Evolutionary conservation across 129 eudicot species (phyloP).

Genomic region (Flaveria linearis): DNA sequence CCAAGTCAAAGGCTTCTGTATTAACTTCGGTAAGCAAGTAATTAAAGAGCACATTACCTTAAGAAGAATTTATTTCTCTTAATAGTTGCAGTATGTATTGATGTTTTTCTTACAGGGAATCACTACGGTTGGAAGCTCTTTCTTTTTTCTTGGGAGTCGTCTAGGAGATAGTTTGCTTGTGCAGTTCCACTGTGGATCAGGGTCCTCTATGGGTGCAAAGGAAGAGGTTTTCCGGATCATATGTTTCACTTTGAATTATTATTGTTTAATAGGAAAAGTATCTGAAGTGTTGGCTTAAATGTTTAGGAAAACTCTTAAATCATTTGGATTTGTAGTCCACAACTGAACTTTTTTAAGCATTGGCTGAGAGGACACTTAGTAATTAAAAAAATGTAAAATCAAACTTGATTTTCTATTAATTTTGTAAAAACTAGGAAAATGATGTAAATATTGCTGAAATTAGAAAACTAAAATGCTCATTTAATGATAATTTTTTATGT

Average conservation of each 20-base stretch:
- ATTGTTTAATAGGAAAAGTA: not conserved
- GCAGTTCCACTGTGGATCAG: constrained; percentile 76
- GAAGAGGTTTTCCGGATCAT: constrained; percentile 65
- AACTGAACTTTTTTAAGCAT: not conserved
- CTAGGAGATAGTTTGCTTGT: constrained; percentile 97
- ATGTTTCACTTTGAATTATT: not conserved
- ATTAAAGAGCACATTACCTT: constrained; percentile 15
- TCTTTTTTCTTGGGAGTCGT: constrained; percentile 94
- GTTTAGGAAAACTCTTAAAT: not conserved
- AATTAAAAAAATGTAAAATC: not conserved
- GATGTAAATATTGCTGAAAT: not conserved
- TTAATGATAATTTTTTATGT: not conserved
- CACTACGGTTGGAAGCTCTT: constrained; percentile 79
- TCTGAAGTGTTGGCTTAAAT: constrained; percentile 17
- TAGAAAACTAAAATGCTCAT: not conserved
- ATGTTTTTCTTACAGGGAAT: constrained; percentile 56
- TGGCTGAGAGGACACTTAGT: constrained; percentile 1
- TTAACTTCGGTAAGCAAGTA: constrained; percentile 73
- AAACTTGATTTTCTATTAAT: not conserved
- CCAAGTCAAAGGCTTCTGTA: constrained; percentile 96
- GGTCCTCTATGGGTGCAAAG: constrained; percentile 54
- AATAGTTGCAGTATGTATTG: constrained; percentile 10
- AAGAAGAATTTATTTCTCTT: not conserved
- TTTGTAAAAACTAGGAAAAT: not conserved
- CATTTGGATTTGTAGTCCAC: constrained; percentile 1